These are phyloP conservation scores for Verticillium zaregamsianum DNA, from an alignment of 2,329 filamentous ascomycete species.

Conservation along the genomic window DNA sequence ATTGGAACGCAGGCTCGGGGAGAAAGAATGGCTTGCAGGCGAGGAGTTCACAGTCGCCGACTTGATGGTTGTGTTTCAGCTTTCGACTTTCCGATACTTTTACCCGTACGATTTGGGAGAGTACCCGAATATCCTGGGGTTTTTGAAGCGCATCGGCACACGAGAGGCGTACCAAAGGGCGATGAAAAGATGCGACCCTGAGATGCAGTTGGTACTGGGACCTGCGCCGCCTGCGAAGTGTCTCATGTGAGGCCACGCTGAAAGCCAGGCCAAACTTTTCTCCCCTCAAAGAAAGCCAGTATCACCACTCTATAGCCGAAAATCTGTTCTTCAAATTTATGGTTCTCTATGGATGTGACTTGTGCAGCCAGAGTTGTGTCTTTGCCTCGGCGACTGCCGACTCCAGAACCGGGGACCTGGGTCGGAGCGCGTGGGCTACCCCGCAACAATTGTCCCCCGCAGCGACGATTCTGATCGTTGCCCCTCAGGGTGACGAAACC, in stretches of 20 bases:
- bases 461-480: too few relatives aligned
- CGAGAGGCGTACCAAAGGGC: slow-evolving; percentile 43
- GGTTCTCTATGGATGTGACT: too few relatives aligned
- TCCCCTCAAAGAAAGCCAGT: neutral
- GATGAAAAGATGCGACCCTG: slow-evolving; percentile 45
- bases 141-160: slow-evolving; percentile 36
- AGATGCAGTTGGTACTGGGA: slow-evolving; percentile 23
- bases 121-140: slow-evolving; percentile 40
- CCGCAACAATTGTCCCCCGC: neutral
- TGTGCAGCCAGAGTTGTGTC: too few relatives aligned
- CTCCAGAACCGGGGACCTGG: too few relatives aligned
- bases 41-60: slow-evolving; percentile 61
- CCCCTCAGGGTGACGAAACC: too few relatives aligned
- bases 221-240: neutral
- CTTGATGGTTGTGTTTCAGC: slow-evolving; percentile 56
- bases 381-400: neutral
- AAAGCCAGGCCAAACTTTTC: too few relatives aligned
- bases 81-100: slow-evolving; percentile 59
- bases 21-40: slow-evolving; percentile 54
- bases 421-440: neutral
- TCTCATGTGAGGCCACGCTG: neutral
- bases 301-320: neutral
- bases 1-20: slow-evolving; percentile 44
- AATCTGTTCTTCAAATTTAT: too few relatives aligned
- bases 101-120: slow-evolving; percentile 33